These are phyloP conservation scores for Euphorbia peplus DNA, from an alignment of 345 rosid genomes.

Conservation along the genomic window DNA sequence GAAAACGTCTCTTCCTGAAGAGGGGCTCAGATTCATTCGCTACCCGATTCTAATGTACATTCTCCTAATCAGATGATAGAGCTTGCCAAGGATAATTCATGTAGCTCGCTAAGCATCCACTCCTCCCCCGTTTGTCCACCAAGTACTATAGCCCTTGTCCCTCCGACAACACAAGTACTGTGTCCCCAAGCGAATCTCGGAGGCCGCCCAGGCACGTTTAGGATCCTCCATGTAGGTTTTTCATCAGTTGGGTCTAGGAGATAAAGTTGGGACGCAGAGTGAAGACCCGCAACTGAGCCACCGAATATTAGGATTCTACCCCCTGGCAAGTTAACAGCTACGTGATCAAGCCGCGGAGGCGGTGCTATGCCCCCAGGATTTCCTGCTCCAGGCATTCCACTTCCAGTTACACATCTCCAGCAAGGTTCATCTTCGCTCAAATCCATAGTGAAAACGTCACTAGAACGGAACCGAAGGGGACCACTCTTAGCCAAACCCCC, in stretches of 20 bases:
- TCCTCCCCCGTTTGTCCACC: constrained; percentile 95
- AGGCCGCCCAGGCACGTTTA: constrained; percentile 77
- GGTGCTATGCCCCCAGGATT: constrained; percentile 84
- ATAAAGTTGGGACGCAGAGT: constrained; percentile 87
- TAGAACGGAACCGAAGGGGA: constrained; percentile 76
- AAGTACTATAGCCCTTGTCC: constrained; percentile 78
- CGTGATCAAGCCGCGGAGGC: constrained; percentile 89
- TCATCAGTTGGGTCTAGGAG: constrained; percentile 84
- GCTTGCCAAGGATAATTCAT: constrained; percentile 71
- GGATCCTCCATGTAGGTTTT: constrained; percentile 83
- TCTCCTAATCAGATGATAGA: constrained; percentile 39
- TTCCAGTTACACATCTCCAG: constrained; percentile 80
- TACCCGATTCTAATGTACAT: neutral
- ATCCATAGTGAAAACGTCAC: constrained; percentile 89
- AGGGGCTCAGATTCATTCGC: constrained; percentile 7
- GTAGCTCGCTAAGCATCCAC: constrained; percentile 91
- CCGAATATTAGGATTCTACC: constrained; percentile 83
- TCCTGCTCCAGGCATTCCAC: constrained; percentile 86
- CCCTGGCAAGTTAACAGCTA: constrained; percentile 74
- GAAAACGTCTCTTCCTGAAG: constrained; percentile 12
- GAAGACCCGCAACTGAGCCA: constrained; percentile 87
- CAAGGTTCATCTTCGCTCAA: constrained; percentile 81
- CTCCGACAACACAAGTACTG: constrained; percentile 88
- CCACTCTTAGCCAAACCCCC: constrained; percentile 91
- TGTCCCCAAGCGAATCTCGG: constrained; percentile 96